Evolutionary conservation across 176 grass and related monocot species (phyloP).

Genomic region (Ananas comosus): DNA sequence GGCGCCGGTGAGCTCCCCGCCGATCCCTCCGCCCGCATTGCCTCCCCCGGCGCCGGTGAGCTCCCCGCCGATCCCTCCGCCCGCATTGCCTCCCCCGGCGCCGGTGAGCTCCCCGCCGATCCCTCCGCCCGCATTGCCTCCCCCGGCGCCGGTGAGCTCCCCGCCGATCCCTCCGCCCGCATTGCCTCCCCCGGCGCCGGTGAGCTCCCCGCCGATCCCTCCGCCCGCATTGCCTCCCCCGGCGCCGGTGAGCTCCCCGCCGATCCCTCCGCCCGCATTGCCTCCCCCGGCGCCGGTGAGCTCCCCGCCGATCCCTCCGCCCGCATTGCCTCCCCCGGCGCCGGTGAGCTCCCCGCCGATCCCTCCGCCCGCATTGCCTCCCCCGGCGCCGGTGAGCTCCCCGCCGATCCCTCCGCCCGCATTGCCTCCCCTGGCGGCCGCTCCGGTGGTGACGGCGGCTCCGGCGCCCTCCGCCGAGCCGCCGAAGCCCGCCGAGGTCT

Average conservation of each 20-base stretch:
- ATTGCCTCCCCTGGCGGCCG: not conserved
- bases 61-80: not conserved
- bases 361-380: not conserved
- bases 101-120: not conserved
- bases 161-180: not conserved
- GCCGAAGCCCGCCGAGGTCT: not conserved
- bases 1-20: not conserved
- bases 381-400: not conserved
- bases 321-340: not conserved
- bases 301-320: not conserved
- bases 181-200: not conserved
- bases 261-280: not conserved
- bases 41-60: not conserved
- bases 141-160: not conserved
- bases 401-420: not conserved
- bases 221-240: not conserved
- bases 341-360: not conserved
- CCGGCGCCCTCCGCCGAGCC: not conserved
- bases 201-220: not conserved
- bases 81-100: not conserved
- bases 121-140: not conserved
- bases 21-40: not conserved
- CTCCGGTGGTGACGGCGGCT: not conserved
- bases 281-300: not conserved
- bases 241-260: not conserved